Base-by-base conservation (phyloP, 805 yeast genomes). In the Debaryomyces tyrocola region DNA sequence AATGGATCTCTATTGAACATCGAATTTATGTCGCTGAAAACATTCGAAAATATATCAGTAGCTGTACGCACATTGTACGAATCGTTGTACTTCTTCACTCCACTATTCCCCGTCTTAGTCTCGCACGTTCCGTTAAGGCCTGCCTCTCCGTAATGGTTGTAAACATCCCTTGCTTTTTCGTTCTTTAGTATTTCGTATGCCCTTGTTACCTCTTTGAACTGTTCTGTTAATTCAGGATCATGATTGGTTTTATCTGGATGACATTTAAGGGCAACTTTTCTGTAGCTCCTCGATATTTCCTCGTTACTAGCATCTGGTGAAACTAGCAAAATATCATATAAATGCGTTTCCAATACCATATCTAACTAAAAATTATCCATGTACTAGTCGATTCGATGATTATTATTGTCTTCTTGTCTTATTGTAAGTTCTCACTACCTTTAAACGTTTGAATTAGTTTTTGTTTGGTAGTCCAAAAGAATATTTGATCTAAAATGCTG, bases 161-260 rank as follows among this genome's bases (percentile, higher is more conserved):
- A 85, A 8, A 77, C 57, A 6, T 57, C 48, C 36, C 86, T 66
- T 44, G 71, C 68, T 2, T 62, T 60, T 1, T 63, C 59, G 58
- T 84, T 81, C 33, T 74, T 68, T 29, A 87, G 66, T 5, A 80
- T 69, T 51, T 85, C 85, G 60, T 87, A 87, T 0, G 92, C 91
- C 40, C 75, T 73, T 2, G 84, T 79, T 35, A 85, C 73, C 44
- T 77, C 79, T 64, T 83, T 83, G 66, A 85, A 87, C 49, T 64
- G 68, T 47, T 73, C 75, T 4, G 81, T 79, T 33, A 78, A 69
- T 24, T 67, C 74, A 6, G 77, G 78, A 14, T 78, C 64, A 50
- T 73, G 78, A 46, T 70, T 69, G 17, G 80, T 79, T 54, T 80
- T 79, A 58, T 85, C 91, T 0, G 91, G 91, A 58, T 85, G 91